Evolutionary conservation across 371 early-diverging fungal genomes (phyloP).

Genomic region (Mucor piriformis): DNA sequence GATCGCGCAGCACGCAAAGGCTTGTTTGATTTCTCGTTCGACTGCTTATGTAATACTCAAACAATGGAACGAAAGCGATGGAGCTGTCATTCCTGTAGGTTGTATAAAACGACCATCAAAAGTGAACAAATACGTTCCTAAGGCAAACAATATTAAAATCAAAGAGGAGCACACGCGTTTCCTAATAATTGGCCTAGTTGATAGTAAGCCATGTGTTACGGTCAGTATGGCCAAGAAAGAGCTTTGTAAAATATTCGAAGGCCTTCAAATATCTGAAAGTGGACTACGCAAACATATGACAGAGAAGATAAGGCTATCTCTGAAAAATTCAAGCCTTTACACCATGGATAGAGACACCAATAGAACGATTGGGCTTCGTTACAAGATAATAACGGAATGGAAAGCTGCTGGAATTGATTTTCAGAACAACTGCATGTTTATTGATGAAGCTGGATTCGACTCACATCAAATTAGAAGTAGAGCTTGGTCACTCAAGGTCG

Average conservation of each 20-base stretch:
- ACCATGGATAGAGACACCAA: conserved; percentile 3
- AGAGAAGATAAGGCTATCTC: conserved; percentile 8
- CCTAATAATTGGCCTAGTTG: neutral
- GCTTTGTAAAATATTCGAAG: conserved; percentile 5
- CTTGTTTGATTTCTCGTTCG: conserved; percentile 2
- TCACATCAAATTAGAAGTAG: conserved; percentile 12
- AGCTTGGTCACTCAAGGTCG: conserved; percentile 11
- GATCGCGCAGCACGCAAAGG: conserved; percentile 6
- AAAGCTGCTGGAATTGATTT: conserved; percentile 9
- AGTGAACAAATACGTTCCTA: neutral
- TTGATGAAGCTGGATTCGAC: conserved; percentile 8
- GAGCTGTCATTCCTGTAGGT: conserved; percentile 4
- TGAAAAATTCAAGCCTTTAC: neutral
- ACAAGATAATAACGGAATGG: conserved; percentile 13
- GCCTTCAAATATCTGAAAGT: conserved; percentile 10
- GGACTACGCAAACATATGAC: conserved; percentile 11
- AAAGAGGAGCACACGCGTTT: conserved; percentile 11
- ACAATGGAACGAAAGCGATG: conserved; percentile 10
- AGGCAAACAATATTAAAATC: conserved; percentile 4
- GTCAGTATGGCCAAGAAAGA: conserved; percentile 12
- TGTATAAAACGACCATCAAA: conserved; percentile 2
- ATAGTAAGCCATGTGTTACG: conserved; percentile 13
- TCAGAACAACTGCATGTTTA: conserved; percentile 11
- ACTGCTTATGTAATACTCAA: conserved; percentile 9
- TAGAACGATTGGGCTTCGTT: neutral